Percentiles rank a stretch among this genome's conserved stretches.
Evolutionary conservation across 2,329 filamentous ascomycete genomes (phyloP).

Genomic region (Cladophialophora yegresii): DNA sequence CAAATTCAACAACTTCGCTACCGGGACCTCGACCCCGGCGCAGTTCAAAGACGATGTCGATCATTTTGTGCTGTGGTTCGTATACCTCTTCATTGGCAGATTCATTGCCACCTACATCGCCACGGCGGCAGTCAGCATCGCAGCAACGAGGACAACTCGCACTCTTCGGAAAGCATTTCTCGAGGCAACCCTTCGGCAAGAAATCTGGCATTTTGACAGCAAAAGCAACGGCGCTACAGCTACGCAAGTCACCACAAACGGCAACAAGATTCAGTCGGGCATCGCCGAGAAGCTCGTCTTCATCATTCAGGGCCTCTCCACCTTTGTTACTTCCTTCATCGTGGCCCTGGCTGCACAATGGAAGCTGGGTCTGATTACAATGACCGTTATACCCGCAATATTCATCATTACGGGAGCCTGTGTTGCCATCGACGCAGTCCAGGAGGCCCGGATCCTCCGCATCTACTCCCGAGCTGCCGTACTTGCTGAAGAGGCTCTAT

Average conservation of each 20-base stretch:
- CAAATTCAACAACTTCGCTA: slow-evolving; percentile 38
- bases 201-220: slow-evolving; percentile 40
- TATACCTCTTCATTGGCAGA: slow-evolving; percentile 43
- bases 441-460: slow-evolving; percentile 35
- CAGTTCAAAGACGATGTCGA: slow-evolving; percentile 33
- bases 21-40: slow-evolving; percentile 24
- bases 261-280: slow-evolving; percentile 44
- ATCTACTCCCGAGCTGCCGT: slow-evolving; percentile 51
- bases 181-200: slow-evolving; percentile 39
- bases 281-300: slow-evolving; percentile 46
- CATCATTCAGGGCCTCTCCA: slow-evolving; percentile 41
- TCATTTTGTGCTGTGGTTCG: slow-evolving; percentile 40
- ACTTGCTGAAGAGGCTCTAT: slow-evolving; percentile 55
- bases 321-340: slow-evolving; percentile 47
- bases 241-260: slow-evolving; percentile 40
- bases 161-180: slow-evolving; percentile 36
- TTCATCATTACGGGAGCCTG: slow-evolving; percentile 37
- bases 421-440: slow-evolving; percentile 34
- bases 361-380: slow-evolving; percentile 51
- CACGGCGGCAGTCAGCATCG: slow-evolving; percentile 37
- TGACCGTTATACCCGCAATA: slow-evolving; percentile 53
- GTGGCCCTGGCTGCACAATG: slow-evolving; percentile 47
- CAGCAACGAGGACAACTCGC: slow-evolving; percentile 37
- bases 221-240: slow-evolving; percentile 39
- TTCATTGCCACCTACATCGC: slow-evolving; percentile 42